phyloP scores from a whole-genome alignment of 139 green algal genomes.

The Trebouxia sp. region DNA sequence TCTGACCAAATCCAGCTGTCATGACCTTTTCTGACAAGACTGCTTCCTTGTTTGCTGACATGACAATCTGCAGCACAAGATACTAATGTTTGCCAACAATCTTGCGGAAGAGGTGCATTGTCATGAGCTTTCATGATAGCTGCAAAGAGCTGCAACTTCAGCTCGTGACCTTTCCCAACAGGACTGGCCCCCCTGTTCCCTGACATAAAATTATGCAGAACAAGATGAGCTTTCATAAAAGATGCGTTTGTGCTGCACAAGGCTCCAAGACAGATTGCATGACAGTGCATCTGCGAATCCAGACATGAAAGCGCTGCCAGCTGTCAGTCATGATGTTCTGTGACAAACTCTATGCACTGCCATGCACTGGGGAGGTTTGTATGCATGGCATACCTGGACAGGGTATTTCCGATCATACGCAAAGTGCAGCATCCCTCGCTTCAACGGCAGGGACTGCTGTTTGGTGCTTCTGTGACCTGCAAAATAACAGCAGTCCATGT shows the following conservation, averaged over 20 bases:
- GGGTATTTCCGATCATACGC: constrained; percentile 72
- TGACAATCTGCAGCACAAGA: constrained; percentile 60
- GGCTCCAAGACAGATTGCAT: too few relatives aligned
- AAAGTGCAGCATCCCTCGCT: constrained; percentile 91
- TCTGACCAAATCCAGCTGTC: constrained; percentile 42
- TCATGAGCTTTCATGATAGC: neutral
- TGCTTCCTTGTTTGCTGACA: constrained; percentile 71
- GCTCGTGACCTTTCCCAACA: too few relatives aligned
- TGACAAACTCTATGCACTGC: too few relatives aligned
- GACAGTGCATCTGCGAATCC: too few relatives aligned
- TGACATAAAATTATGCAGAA: too few relatives aligned
- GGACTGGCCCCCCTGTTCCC: too few relatives aligned
- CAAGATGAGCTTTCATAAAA: too few relatives aligned
- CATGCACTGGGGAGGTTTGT: too few relatives aligned
- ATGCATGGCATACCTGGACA: constrained; percentile 63
- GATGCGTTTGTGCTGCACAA: too few relatives aligned
- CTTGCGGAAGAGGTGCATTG: neutral
- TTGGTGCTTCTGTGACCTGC: constrained; percentile 72
- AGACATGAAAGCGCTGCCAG: too few relatives aligned
- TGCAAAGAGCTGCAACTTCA: neutral
- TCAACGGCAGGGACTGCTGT: constrained; percentile 73
- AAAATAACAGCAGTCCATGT: neutral
- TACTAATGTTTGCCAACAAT: neutral
- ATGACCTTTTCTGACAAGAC: constrained; percentile 62
- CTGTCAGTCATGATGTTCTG: too few relatives aligned